Conservation (phyloP, 805 yeast genomes). For the Priceomyces medius region DNA sequence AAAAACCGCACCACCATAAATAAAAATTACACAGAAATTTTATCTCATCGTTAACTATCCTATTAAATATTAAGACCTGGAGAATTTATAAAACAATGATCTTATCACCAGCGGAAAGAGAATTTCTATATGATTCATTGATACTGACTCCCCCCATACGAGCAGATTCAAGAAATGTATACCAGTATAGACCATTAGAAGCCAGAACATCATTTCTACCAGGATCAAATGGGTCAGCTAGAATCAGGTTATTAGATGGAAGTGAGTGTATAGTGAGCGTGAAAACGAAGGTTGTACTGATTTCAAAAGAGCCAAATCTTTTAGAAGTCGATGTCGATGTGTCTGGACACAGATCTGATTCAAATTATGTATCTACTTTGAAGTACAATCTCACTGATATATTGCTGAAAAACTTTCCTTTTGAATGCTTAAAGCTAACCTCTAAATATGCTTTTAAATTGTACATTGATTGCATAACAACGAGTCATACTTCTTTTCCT, state of each 20-base stretch:
- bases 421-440: slow-evolving; percentile 57
- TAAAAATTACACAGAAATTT: background rate
- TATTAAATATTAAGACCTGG: background rate
- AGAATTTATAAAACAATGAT: slow-evolving; percentile 41
- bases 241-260: slow-evolving; percentile 84
- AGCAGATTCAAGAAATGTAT: slow-evolving; percentile 77
- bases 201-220: slow-evolving; percentile 80
- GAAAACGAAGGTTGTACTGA: slow-evolving; percentile 72
- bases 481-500: slow-evolving; percentile 79
- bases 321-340: slow-evolving; percentile 78
- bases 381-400: slow-evolving; percentile 59
- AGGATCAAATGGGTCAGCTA: slow-evolving; percentile 87
- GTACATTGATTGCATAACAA: slow-evolving; percentile 74
- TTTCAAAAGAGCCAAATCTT: slow-evolving; percentile 43
- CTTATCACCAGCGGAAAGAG: slow-evolving; percentile 72
- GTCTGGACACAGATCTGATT: slow-evolving; percentile 79
- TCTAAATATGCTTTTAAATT: slow-evolving; percentile 73
- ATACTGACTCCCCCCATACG: slow-evolving; percentile 59
- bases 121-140: slow-evolving; percentile 75
- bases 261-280: slow-evolving; percentile 91
- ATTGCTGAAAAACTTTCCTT: slow-evolving; percentile 53
- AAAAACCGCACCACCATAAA: too few species aligned
- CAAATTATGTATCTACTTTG: slow-evolving; percentile 62
- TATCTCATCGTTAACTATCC: slow-evolving; percentile 1
- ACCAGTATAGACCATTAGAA: slow-evolving; percentile 84